Evolutionary conservation across 177 flowering plant genomes (phyloP).

Genomic region (Telopea speciosissima): DNA sequence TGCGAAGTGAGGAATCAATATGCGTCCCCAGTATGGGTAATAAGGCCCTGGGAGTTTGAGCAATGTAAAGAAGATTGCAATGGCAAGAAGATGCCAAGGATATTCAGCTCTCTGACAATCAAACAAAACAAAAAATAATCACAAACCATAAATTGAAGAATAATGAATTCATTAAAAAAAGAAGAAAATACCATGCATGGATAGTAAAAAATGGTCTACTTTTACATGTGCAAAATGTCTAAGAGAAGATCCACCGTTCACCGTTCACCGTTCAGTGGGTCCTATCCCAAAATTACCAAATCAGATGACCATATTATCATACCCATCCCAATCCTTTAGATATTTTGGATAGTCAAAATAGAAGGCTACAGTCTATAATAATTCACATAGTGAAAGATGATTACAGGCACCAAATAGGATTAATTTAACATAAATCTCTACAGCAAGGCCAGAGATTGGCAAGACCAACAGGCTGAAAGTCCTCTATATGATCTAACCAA

Average conservation of each 20-base stretch:
- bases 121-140: conserved; percentile 4
- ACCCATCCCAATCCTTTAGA: neutral
- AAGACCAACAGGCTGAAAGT: neutral
- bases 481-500: neutral
- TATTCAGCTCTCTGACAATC: conserved; percentile 53
- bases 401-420: neutral
- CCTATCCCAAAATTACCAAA: neutral
- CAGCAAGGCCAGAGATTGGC: neutral
- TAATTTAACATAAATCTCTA: neutral
- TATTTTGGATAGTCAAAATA: neutral
- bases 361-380: neutral
- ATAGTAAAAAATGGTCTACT: neutral
- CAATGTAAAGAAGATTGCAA: conserved; percentile 54
- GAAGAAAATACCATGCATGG: neutral
- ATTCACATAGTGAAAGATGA: neutral
- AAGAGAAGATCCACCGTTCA: neutral
- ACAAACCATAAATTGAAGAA: neutral
- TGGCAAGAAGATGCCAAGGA: conserved; percentile 68
- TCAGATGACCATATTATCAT: too few relatives aligned
- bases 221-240: neutral
- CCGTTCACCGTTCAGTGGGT: neutral
- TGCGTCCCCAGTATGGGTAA: conserved; percentile 85
- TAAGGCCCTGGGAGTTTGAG: conserved; percentile 84
- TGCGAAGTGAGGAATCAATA: conserved; percentile 81
- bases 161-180: neutral